These are phyloP conservation scores for Coprinellus aureogranulatus DNA, from an alignment of 768 basidiomycete genomes.

Conservation along the genomic window DNA sequence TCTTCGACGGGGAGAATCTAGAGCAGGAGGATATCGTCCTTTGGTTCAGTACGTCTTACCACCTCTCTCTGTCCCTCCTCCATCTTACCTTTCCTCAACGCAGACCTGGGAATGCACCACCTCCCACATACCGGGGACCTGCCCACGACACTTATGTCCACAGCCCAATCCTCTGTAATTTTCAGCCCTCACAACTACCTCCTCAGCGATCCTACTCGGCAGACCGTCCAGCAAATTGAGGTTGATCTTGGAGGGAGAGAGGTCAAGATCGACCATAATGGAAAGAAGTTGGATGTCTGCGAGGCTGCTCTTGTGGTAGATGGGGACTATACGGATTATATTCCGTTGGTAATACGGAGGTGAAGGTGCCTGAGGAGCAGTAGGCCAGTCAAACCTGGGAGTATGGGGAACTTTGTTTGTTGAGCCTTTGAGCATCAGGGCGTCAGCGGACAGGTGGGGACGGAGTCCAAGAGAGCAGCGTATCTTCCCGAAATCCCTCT, in stretches of 20 bases:
- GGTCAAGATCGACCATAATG: neutral
- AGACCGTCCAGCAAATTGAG: slow-evolving; percentile 3
- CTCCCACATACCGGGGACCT: slow-evolving; percentile 2
- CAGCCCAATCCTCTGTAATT: slow-evolving; percentile 4
- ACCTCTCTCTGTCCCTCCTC: neutral
- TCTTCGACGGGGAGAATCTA: slow-evolving; percentile 6
- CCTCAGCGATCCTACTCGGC: slow-evolving; percentile 4
- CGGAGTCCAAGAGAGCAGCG: no score
- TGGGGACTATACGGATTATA: neutral
- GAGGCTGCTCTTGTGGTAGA: neutral
- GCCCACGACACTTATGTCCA: slow-evolving; percentile 2
- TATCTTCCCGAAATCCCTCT: no score
- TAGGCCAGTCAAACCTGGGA: no score
- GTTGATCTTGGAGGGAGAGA: neutral
- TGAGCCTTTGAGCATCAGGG: no score
- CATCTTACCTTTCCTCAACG: neutral
- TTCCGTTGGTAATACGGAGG: neutral
- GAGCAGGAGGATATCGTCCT: slow-evolving; percentile 6
- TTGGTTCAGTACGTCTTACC: neutral
- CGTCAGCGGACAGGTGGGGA: no score
- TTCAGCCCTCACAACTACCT: slow-evolving; percentile 5
- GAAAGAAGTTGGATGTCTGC: slow-evolving; percentile 1
- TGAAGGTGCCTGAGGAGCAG: neutral
- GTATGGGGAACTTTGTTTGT: no score
- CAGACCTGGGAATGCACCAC: slow-evolving; percentile 5